Conservation (phyloP, 2,329 filamentous ascomycete species). For the Fusarium nelsonii region DNA sequence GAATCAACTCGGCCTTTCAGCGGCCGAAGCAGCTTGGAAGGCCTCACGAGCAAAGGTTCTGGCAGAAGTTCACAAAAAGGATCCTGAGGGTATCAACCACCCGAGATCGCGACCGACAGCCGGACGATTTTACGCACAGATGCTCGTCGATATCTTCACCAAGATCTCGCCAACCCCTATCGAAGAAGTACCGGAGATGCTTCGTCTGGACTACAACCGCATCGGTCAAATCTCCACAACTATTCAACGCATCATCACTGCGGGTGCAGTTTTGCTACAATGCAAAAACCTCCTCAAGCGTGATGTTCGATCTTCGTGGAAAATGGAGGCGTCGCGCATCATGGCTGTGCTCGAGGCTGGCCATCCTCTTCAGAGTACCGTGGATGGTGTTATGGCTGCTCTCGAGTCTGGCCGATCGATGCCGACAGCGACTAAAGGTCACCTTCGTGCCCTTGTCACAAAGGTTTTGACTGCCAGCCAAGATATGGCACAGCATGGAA, state of each 20-base stretch:
- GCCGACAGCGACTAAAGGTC: conserved; percentile 71
- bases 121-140: conserved; percentile 80
- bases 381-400: conserved; percentile 72
- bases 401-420: conserved; percentile 73
- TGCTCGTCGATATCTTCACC: conserved; percentile 81
- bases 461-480: conserved; percentile 66
- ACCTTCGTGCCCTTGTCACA: conserved; percentile 68
- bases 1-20: conserved; percentile 65
- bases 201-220: conserved; percentile 75
- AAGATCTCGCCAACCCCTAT: conserved; percentile 67
- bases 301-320: conserved; percentile 83
- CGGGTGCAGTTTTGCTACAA: conserved; percentile 80
- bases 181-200: conserved; percentile 76
- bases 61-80: conserved; percentile 74
- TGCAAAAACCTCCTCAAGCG: conserved; percentile 87
- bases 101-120: conserved; percentile 72
- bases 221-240: conserved; percentile 60
- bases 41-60: conserved; percentile 73
- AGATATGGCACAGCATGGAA: conserved; percentile 58
- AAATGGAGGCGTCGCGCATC: conserved; percentile 77
- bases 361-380: conserved; percentile 63
- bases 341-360: conserved; percentile 74
- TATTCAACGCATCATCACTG: conserved; percentile 72
- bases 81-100: conserved; percentile 75
- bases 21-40: conserved; percentile 75